Evolutionary conservation across 2,329 filamentous ascomycete genomes (phyloP).

Genomic region (Myrmaecium sp.): DNA sequence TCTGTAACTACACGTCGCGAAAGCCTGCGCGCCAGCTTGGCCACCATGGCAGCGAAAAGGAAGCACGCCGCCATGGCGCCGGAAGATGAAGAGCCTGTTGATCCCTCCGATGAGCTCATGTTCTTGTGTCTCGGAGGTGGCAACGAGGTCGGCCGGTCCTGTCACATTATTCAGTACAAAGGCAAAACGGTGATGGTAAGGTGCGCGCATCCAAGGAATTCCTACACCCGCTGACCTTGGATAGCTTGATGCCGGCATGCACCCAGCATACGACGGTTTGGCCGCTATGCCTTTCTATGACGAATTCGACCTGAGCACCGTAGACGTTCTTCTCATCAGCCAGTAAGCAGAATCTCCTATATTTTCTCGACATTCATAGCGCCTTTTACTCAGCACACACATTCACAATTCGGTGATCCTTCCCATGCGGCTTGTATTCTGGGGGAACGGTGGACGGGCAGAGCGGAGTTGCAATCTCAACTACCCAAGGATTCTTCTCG

Average conservation of each 20-base stretch:
- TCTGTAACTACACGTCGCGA: too few relatives aligned
- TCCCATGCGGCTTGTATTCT: too few relatives aligned
- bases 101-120: conserved; percentile 84
- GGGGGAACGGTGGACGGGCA: too few relatives aligned
- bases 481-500: too few relatives aligned
- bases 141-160: conserved; percentile 92
- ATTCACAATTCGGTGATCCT: too few relatives aligned
- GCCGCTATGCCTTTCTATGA: conserved; percentile 93
- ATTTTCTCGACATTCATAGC: conserved; percentile 5
- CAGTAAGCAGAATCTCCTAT: conserved; percentile 55
- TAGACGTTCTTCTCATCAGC: conserved; percentile 93
- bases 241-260: conserved; percentile 90
- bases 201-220: conserved; percentile 4
- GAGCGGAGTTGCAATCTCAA: too few relatives aligned
- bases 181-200: conserved; percentile 96
- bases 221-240: conserved; percentile 10
- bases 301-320: conserved; percentile 92
- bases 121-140: conserved; percentile 89
- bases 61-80: conserved; percentile 68
- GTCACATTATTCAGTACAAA: conserved; percentile 97
- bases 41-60: conserved; percentile 78
- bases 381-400: too few relatives aligned
- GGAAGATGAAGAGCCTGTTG: conserved; percentile 65
- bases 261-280: conserved; percentile 89
- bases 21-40: too few relatives aligned